Percentiles rank a stretch among this genome's conserved stretches.
Conservation (phyloP, 345 rosid genomes). For the Sonneratia caseolaris region DNA sequence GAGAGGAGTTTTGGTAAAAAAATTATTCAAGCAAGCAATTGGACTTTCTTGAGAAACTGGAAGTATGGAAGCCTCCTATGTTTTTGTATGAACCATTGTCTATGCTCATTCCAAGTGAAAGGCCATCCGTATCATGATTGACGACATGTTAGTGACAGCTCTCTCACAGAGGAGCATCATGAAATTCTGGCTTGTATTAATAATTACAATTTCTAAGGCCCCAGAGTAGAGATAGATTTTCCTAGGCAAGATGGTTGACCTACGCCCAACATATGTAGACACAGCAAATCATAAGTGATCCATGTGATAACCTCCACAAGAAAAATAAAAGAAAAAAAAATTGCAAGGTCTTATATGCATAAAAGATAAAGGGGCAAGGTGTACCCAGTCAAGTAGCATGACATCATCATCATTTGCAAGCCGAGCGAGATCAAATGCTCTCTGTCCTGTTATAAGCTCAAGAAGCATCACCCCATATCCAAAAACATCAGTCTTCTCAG, state of each 20-base stretch:
- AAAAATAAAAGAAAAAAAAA: not conserved
- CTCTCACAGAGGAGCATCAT: too few species aligned
- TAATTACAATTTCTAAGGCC: too few species aligned
- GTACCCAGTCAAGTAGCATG: conserved; percentile 95
- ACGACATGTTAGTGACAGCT: too few species aligned
- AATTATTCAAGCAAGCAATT: too few species aligned
- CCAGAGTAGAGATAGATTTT: not conserved
- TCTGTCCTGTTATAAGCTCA: conserved; percentile 88
- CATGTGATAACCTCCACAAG: not conserved
- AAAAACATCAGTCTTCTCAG: conserved; percentile 96
- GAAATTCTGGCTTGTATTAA: too few species aligned
- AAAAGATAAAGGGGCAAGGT: conserved; percentile 8
- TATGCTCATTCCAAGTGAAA: too few species aligned
- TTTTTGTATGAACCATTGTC: too few species aligned
- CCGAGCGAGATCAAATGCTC: conserved; percentile 93
- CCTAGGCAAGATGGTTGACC: not conserved
- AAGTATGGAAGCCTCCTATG: too few species aligned
- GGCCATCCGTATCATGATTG: too few species aligned
- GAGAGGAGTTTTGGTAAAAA: too few species aligned
- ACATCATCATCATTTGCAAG: conserved; percentile 90
- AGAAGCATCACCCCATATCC: conserved; percentile 99
- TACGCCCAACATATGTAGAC: not conserved
- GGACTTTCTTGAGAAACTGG: too few species aligned
- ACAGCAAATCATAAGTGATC: not conserved
- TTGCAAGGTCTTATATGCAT: not conserved